Evolutionary conservation across 768 basidiomycete genomes (phyloP), one percentile per base, ranked within the genome.

Genomic region (Coprinopsis strossmayeri): DNA sequence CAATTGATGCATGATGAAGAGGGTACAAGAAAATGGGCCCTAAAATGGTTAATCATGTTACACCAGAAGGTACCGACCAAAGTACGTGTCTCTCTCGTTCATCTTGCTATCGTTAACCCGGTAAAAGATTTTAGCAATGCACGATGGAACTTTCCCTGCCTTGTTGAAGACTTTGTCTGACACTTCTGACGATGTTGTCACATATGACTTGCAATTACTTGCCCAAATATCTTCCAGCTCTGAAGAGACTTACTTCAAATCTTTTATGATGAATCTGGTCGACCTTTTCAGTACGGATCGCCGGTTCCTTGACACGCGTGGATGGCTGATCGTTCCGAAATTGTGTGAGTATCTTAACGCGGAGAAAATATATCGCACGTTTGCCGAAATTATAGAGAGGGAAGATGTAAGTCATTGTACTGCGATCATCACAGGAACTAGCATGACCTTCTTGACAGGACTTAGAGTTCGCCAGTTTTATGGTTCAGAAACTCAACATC

Each of bases 31-130:
- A 91, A 98, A 3, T 92, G 93, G 23, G 93, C 95, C 2, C 64
- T 99, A 57, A 94, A 95, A 66, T 99, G 96, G 96, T 71, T 99
- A 32, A 84, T 96, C 49, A 99, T 99, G 96, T 69, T 99, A 45
- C 96, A 99, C 66, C 89, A 94, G 63, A 97, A 98, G 60, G 92
- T 93, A 11, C 96, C 96, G 0, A 90, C 86, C 68, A 95, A 95
- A 81, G 93, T 87, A 52, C 39, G 60, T 46, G 10, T 44, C 20
- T 17, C 17, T 3, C 34, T 45, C 27, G 25, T 11, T 13, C 28
- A 25, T 41, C 26, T 18, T 27, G 15, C 13, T 3, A 7, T 38
- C 39, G 20, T 45, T 23, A 39, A 35, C 21, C 24, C 11, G 26
- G 49, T 5, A 3, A 15, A 57, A 97, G 94, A 95, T 96, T 53